Conservation (phyloP, 352 stramenopile species). For the Phytophthora colocasiae region DNA sequence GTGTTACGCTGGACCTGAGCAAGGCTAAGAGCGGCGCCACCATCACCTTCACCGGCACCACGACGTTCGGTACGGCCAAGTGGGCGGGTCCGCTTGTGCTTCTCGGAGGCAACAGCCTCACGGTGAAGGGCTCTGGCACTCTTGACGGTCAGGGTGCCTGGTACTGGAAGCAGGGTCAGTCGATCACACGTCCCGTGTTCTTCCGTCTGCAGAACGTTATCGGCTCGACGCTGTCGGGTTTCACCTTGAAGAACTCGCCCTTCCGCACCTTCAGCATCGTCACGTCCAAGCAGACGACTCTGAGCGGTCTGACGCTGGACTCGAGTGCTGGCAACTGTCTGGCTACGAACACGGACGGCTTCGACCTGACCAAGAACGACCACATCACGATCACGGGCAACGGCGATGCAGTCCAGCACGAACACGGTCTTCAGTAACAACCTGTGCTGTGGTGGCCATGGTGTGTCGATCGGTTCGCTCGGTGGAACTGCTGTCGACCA, state of each 20-base stretch:
- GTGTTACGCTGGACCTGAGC: constrained; percentile 33
- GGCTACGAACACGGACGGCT: constrained; percentile 30
- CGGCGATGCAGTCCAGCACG: constrained; percentile 14
- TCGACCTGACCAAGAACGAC: constrained; percentile 36
- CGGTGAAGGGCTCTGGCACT: constrained; percentile 33
- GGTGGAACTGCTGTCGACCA: constrained; percentile 29
- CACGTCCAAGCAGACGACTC: constrained; percentile 21
- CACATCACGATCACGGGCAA: constrained; percentile 38
- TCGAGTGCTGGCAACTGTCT: constrained; percentile 7
- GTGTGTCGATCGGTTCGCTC: constrained; percentile 47
- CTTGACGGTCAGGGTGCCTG: constrained; percentile 44
- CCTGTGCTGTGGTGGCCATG: constrained; percentile 27
- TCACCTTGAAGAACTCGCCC: constrained; percentile 43
- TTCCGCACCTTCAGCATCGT: constrained; percentile 44
- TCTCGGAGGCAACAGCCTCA: constrained; percentile 33
- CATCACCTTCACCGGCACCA: constrained; percentile 41
- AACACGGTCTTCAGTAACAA: constrained; percentile 33
- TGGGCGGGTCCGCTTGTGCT: constrained; percentile 42
- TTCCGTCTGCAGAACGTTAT: constrained; percentile 40
- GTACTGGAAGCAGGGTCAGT: constrained; percentile 48
- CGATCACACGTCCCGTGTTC: constrained; percentile 39
- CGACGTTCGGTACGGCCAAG: constrained; percentile 40
- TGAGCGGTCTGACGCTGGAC: constrained; percentile 27
- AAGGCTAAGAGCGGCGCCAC: constrained; percentile 31
- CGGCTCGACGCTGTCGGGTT: constrained; percentile 34